Conservation (phyloP, 1,284 basidiomycete species). For the Trichosporon asahii region DNA sequence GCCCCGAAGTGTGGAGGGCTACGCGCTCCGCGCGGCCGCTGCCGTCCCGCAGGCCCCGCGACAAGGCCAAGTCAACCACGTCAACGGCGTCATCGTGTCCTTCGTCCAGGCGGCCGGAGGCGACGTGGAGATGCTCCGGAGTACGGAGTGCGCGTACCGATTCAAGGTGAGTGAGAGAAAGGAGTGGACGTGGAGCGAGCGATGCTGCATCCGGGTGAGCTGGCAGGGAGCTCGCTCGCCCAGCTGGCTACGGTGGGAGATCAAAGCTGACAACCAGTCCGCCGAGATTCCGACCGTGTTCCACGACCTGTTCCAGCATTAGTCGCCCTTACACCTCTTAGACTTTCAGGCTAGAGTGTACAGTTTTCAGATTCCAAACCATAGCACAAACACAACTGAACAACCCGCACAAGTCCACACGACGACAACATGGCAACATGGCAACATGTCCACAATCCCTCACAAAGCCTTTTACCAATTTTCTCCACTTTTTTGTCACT, state of each 20-base stretch:
- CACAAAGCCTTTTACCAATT: too few species aligned
- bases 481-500: background rate
- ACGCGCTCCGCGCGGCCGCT: constrained; percentile 63
- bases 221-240: too few species aligned
- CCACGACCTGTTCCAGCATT: constrained; percentile 49
- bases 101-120: constrained; percentile 95
- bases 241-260: too few species aligned
- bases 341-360: too few species aligned
- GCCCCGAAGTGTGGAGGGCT: constrained; percentile 92
- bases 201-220: too few species aligned
- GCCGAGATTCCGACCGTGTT: constrained; percentile 49
- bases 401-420: background rate
- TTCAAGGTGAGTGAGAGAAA: constrained; percentile 53
- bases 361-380: too few species aligned
- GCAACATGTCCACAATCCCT: too few species aligned
- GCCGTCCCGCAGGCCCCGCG: constrained; percentile 38
- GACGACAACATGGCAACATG: too few species aligned
- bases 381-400: background rate
- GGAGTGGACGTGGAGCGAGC: too few species aligned
- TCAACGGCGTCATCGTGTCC: constrained; percentile 70
- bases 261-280: constrained; percentile 28
- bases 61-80: constrained; percentile 59
- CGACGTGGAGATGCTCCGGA: constrained; percentile 94
- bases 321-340: too few species aligned
- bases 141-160: constrained; percentile 96